A percentile compares a stretch with the other conserved stretches of the same genome.
Conservation (phyloP, 2,329 filamentous ascomycete genomes). For the Hypoxylon sp. region DNA sequence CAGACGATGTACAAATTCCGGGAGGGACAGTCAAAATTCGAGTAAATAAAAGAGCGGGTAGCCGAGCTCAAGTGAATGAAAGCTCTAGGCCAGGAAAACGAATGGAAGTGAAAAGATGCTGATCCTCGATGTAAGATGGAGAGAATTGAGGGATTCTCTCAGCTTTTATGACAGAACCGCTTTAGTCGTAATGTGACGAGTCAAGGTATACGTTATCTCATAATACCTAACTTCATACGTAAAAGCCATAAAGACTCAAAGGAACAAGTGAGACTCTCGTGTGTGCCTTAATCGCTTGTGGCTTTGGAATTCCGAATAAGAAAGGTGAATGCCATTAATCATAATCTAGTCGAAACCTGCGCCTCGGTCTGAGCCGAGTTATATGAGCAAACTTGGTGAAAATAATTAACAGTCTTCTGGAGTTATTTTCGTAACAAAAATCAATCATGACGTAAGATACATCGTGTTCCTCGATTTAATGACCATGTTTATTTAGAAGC, state of each 20-base stretch:
- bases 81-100: conserved; percentile 30
- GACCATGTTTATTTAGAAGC: conserved; percentile 5
- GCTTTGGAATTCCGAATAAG: conserved; percentile 6
- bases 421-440: conserved; percentile 10
- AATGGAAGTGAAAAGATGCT: conserved; percentile 34
- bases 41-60: conserved; percentile 38
- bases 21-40: conserved; percentile 33
- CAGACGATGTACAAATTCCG: conserved; percentile 15
- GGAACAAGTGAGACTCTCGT: not conserved
- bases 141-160: conserved; percentile 7
- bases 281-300: not conserved
- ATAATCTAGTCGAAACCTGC: conserved; percentile 39
- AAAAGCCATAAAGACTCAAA: conserved; percentile 10
- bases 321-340: conserved; percentile 14
- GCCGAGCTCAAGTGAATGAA: conserved; percentile 43
- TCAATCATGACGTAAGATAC: not conserved
- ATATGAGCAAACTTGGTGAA: conserved; percentile 7
- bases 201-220: conserved; percentile 8
- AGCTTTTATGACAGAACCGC: conserved; percentile 24
- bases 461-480: conserved; percentile 5
- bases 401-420: not conserved
- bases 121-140: conserved; percentile 6
- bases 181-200: conserved; percentile 8
- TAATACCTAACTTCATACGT: conserved; percentile 11
- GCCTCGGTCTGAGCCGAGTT: conserved; percentile 31